Conservation (phyloP, 2,329 filamentous ascomycete species). For the Keithomyces neogunnii region DNA sequence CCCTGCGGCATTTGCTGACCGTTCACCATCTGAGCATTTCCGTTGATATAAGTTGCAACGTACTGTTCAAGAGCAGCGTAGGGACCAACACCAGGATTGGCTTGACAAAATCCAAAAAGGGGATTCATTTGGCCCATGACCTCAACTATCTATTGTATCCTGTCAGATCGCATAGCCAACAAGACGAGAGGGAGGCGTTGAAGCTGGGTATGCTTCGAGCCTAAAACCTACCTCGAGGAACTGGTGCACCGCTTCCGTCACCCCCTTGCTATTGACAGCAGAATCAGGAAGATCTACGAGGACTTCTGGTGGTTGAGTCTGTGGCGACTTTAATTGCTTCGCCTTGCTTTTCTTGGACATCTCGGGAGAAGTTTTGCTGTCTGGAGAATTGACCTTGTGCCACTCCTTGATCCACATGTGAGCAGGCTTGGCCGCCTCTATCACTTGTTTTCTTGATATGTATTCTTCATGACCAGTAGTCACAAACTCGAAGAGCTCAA, state of each 20-base stretch:
- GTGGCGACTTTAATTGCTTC: conserved; percentile 51
- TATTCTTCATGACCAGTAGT: conserved; percentile 75
- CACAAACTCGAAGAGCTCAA: conserved; percentile 78
- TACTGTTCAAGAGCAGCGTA: conserved; percentile 54
- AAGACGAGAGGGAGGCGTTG: background rate
- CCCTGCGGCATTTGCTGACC: conserved; percentile 40
- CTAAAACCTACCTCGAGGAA: conserved; percentile 49
- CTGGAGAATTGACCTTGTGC: conserved; percentile 48
- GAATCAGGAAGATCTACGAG: conserved; percentile 50
- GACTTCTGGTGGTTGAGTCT: conserved; percentile 48
- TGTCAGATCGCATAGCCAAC: conserved; percentile 9
- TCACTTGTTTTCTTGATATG: conserved; percentile 59
- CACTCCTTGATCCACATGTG: conserved; percentile 61
- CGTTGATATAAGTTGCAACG: conserved; percentile 38
- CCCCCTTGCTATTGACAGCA: conserved; percentile 48
- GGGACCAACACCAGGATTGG: conserved; percentile 44
- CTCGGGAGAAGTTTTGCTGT: conserved; percentile 53
- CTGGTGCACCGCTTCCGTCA: conserved; percentile 52
- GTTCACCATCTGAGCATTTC: conserved; percentile 31
- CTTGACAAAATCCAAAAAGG: conserved; percentile 49
- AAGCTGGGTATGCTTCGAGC: background rate
- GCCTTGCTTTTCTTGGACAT: conserved; percentile 59
- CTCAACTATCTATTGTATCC: conserved; percentile 45
- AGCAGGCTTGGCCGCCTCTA: conserved; percentile 51
- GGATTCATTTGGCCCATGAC: conserved; percentile 60